These are phyloP conservation scores for Starmerella ratchasimensis DNA, from an alignment of 805 yeast species.

Conservation along the genomic window DNA sequence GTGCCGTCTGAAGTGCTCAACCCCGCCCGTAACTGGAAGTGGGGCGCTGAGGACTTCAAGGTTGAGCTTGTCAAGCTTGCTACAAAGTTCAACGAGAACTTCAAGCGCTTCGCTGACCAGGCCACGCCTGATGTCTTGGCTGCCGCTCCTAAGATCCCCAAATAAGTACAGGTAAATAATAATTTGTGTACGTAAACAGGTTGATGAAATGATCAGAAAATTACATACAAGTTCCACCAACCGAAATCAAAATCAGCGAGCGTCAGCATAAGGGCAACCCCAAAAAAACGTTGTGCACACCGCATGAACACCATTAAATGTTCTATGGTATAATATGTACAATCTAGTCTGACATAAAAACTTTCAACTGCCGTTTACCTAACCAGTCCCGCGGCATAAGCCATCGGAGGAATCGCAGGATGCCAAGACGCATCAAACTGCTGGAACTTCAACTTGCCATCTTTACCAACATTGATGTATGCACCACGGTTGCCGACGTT, in stretches of 20 bases:
- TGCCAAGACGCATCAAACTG: conserved; percentile 75
- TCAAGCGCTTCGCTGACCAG: conserved; percentile 65
- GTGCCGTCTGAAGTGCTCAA: conserved; percentile 79
- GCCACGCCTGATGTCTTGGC: conserved; percentile 78
- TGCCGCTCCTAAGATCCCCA: conserved; percentile 67
- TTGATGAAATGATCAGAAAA: too few species aligned
- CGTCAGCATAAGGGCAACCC: too few species aligned
- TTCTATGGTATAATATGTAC: too few species aligned
- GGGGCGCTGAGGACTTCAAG: conserved; percentile 39
- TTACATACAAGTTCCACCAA: not conserved
- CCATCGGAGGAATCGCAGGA: conserved; percentile 91
- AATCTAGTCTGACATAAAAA: too few species aligned
- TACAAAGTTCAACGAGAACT: conserved; percentile 68
- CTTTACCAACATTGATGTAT: conserved; percentile 53
- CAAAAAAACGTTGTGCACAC: not conserved
- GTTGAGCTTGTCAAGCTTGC: conserved; percentile 56
- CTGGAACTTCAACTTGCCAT: conserved; percentile 37
- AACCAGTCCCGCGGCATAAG: conserved; percentile 42
- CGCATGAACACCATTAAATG: not conserved
- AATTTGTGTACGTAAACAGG: not conserved
- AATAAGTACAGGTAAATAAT: not conserved
- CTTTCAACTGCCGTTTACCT: conserved; percentile 12
- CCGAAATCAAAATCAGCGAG: not conserved
- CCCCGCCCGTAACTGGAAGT: conserved; percentile 72
- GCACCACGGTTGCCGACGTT: conserved; percentile 84